phyloP scores from a whole-genome alignment of 306 rosid genomes.

The Luffa acutangula region DNA sequence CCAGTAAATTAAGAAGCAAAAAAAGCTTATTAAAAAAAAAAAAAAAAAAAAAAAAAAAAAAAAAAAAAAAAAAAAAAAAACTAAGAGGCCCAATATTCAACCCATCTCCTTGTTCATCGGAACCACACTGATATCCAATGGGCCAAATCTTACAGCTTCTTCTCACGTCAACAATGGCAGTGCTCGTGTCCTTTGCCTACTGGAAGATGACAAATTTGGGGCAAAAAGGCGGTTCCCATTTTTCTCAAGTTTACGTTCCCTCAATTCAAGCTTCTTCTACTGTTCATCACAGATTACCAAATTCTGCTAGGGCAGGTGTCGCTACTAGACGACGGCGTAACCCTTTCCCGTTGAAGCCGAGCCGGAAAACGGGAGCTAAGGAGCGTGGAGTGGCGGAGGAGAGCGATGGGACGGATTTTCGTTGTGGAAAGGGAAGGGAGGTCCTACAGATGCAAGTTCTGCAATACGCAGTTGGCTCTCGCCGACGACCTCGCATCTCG shows the following conservation, averaged over 20 bases:
- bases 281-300: neutral
- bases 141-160: neutral
- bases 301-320: neutral
- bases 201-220: neutral
- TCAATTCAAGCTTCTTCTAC: neutral
- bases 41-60: no score
- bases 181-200: neutral
- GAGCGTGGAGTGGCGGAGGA: neutral
- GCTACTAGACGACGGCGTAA: neutral
- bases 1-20: neutral
- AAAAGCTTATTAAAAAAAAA: no score
- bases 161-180: neutral
- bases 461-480: slow-evolving; percentile 75
- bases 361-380: neutral
- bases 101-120: neutral
- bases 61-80: no score
- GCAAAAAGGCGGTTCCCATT: neutral
- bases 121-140: neutral
- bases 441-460: slow-evolving; percentile 82
- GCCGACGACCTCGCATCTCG: slow-evolving; percentile 63
- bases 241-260: neutral
- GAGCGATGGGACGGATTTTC: slow-evolving; percentile 62
- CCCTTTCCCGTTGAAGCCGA: neutral
- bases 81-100: neutral
- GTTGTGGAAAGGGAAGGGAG: slow-evolving; percentile 81